Evolutionary conservation across 2,329 filamentous ascomycete species (phyloP).

Genomic region (Pleoardoris graminearum): DNA sequence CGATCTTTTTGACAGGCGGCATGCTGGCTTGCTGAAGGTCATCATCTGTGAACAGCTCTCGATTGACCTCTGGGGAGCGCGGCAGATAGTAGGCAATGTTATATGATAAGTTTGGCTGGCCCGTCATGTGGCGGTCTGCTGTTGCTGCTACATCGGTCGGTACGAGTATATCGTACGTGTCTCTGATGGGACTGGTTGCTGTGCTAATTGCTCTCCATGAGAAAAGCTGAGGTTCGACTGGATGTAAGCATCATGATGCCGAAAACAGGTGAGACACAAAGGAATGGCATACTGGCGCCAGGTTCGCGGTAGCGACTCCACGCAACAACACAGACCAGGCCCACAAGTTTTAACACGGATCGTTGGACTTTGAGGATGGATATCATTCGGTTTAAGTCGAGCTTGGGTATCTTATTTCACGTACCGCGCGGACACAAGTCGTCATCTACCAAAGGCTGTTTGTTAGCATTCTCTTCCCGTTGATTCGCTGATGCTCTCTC

Average conservation of each 20-base stretch:
- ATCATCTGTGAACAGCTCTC: slow-evolving; percentile 3
- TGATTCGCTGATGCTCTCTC: not conserved
- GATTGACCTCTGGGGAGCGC: not conserved
- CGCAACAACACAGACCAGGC: slow-evolving; percentile 8
- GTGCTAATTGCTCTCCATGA: slow-evolving; percentile 6
- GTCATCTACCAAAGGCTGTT: not conserved
- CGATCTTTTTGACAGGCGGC: not conserved
- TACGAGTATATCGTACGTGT: slow-evolving; percentile 6
- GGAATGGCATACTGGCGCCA: slow-evolving; percentile 15
- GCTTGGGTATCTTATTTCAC: not conserved
- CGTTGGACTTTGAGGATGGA: not conserved
- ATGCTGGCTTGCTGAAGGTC: not conserved
- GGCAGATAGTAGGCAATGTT: not conserved
- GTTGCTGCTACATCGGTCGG: slow-evolving; percentile 12
- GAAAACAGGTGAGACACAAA: slow-evolving; percentile 30
- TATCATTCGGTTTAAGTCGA: not conserved
- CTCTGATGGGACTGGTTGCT: slow-evolving; percentile 10
- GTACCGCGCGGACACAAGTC: not conserved
- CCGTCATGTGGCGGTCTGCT: slow-evolving; percentile 1
- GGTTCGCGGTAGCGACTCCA: slow-evolving; percentile 12
- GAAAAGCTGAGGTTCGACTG: not conserved
- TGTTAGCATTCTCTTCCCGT: not conserved
- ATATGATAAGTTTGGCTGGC: not conserved
- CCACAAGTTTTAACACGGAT: not conserved
- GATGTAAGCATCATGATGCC: slow-evolving; percentile 8